Base-by-base conservation (phyloP, 768 basidiomycete species). In the Agaricus subrufescens region DNA sequence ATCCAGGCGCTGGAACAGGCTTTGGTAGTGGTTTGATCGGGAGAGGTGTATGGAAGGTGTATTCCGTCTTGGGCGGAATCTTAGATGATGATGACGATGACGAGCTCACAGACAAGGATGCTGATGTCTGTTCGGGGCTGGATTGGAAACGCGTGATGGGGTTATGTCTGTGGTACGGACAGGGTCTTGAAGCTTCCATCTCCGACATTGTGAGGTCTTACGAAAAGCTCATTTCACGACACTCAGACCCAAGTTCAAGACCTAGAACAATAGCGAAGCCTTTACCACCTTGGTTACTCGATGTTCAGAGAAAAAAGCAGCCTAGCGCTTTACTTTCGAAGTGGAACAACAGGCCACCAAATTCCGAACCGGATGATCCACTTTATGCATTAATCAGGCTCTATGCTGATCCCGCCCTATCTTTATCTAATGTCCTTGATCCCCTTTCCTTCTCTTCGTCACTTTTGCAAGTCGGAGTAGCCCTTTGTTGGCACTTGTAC, bases 131-230 rank as follows among this genome's bases (percentile, higher is more conserved):
- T 15, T 74, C 85, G 51, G 89, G 83, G 0, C 70, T 98, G 52
- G 95, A 97, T 66, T 99, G 97, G 97, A 95, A 94, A 68, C 84
- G 94, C 19, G 86, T 87, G 0, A 91, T 98, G 66, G 97, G 92
- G 2, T 72, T 98, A 44, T 86, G 87, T 58, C 72, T 98, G 31
- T 99, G 97, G 97, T 98, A 86, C 67, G 85, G 84, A 0, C 79
- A 86, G 43, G 78, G 83, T 2, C 76, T 92, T 61, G 81, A 89
- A 57, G 79, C 87, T 2, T 75, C 90, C 3, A 82, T 94, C 56
- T 74, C 82, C 2, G 81, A 88, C 43, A 86, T 87, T 1, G 85
- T 91, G 61, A 69, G 76, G 10, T 71, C 80, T 0, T 96, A 89
- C 66, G 77, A 81, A 74, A 70, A 56, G 64, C 72, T 58, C 65